These are phyloP conservation scores for Penicillium aurantiogriseum DNA, from an alignment of 2,329 filamentous ascomycete species.

Conservation along the genomic window DNA sequence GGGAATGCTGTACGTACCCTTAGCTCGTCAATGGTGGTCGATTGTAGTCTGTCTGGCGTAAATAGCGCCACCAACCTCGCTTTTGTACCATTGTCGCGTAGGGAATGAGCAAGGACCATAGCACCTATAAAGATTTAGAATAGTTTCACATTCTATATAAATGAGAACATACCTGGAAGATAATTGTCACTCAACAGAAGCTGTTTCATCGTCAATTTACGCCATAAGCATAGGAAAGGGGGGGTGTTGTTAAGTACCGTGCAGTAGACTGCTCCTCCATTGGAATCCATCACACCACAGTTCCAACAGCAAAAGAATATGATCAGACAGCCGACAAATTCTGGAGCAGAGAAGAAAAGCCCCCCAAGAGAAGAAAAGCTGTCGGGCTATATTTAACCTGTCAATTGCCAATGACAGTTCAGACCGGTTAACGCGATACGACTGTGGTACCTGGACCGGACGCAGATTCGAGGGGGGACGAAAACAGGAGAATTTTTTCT, in stretches of 20 bases:
- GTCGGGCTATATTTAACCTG: slow-evolving; percentile 13
- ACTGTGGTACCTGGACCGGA: slow-evolving; percentile 24
- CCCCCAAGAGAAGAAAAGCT: background rate
- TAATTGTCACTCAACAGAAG: slow-evolving; percentile 90
- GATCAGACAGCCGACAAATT: background rate
- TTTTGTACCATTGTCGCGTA: slow-evolving; percentile 82
- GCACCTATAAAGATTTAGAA: slow-evolving; percentile 65
- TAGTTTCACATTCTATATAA: background rate
- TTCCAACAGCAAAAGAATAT: background rate
- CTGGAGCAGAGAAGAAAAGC: background rate
- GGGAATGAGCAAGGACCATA: slow-evolving; percentile 87
- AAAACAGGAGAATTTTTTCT: slow-evolving; percentile 12
- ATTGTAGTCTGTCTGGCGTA: slow-evolving; percentile 74
- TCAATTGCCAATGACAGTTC: slow-evolving; percentile 13
- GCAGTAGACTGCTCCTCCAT: slow-evolving; percentile 62
- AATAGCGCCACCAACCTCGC: slow-evolving; percentile 84
- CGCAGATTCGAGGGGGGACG: slow-evolving; percentile 21
- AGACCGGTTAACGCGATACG: slow-evolving; percentile 14
- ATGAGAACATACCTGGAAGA: slow-evolving; percentile 68
- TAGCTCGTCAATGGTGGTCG: slow-evolving; percentile 73
- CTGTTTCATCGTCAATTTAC: slow-evolving; percentile 48
- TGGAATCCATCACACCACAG: slow-evolving; percentile 39
- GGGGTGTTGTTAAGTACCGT: slow-evolving; percentile 50
- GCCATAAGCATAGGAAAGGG: slow-evolving; percentile 5
- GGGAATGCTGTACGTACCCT: slow-evolving; percentile 52